Percentiles rank a stretch among this genome's conserved stretches.
phyloP scores from a whole-genome alignment of 768 basidiomycete species.

The Kwoniella dendrophila region DNA sequence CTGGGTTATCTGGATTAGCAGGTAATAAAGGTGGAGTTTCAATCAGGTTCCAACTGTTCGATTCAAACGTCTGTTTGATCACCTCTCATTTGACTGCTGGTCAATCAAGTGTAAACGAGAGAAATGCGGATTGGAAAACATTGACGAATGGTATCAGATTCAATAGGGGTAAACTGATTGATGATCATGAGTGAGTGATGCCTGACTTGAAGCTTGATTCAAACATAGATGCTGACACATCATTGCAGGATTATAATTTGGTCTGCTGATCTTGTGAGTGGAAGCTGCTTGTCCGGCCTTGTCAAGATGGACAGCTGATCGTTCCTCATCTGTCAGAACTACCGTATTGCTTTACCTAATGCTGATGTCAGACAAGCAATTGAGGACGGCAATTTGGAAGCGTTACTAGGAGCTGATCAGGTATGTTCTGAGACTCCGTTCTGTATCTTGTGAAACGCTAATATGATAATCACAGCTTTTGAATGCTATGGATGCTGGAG shows the following conservation, averaged over 20 bases:
- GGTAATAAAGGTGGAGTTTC: conserved; percentile 84
- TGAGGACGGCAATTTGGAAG: conserved; percentile 68
- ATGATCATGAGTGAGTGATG: conserved; percentile 80
- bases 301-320: background rate
- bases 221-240: background rate
- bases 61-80: conserved; percentile 90
- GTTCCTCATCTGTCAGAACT: conserved; percentile 61
- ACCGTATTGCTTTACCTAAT: conserved; percentile 86
- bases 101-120: conserved; percentile 81
- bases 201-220: background rate
- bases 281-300: background rate
- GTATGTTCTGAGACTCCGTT: conserved; percentile 58
- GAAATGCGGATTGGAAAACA: conserved; percentile 88
- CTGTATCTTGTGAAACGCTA: background rate
- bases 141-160: conserved; percentile 83
- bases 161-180: conserved; percentile 81
- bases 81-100: conserved; percentile 98
- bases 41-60: conserved; percentile 86
- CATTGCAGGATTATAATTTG: conserved; percentile 78
- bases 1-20: conserved; percentile 74
- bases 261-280: conserved; percentile 75
- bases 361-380: conserved; percentile 73
- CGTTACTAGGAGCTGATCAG: conserved; percentile 81
- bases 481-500: conserved; percentile 69
- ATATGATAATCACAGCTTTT: conserved; percentile 62